Conservation (phyloP, 2,329 filamentous ascomycete genomes). For the Karstenula rhodostoma region DNA sequence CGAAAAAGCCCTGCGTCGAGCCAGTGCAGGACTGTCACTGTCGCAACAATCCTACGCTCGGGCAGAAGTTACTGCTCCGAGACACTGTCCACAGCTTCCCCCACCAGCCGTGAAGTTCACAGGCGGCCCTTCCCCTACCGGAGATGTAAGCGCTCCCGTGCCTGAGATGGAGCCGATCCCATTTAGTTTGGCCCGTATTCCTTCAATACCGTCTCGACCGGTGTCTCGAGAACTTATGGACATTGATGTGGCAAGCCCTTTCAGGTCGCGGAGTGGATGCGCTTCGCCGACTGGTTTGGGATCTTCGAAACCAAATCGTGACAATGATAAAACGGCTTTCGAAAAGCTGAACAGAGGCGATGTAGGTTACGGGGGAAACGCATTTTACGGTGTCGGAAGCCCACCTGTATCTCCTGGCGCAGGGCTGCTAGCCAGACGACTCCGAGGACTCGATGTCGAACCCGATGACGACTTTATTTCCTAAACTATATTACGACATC, state of each 20-base stretch:
- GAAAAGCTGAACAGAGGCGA: constrained; percentile 75
- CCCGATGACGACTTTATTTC: constrained; percentile 14
- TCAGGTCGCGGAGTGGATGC: constrained; percentile 33
- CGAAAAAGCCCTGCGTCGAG: constrained; percentile 40
- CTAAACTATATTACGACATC: neutral
- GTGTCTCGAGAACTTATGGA: constrained; percentile 45
- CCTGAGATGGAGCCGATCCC: constrained; percentile 61
- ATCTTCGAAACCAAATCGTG: constrained; percentile 24
- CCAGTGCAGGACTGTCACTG: constrained; percentile 42
- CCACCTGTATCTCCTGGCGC: constrained; percentile 69
- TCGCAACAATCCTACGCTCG: constrained; percentile 39
- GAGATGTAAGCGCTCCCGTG: constrained; percentile 32
- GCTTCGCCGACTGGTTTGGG: constrained; percentile 27
- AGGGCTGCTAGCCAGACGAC: constrained; percentile 73
- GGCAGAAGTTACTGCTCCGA: constrained; percentile 28
- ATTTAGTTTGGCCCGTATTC: constrained; percentile 52
- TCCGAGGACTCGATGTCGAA: constrained; percentile 68
- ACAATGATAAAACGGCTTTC: constrained; percentile 55
- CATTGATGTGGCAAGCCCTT: constrained; percentile 36
- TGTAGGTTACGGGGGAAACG: constrained; percentile 51
- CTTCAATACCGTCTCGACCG: constrained; percentile 40
- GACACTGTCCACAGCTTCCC: constrained; percentile 36
- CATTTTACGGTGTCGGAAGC: constrained; percentile 39
- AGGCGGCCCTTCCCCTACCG: constrained; percentile 33
- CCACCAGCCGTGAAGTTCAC: constrained; percentile 44